Percentiles rank a stretch among this genome's conserved stretches.
phyloP scores from a whole-genome alignment of 192 early-diverging fungal species.

The Coemansia furcata region DNA sequence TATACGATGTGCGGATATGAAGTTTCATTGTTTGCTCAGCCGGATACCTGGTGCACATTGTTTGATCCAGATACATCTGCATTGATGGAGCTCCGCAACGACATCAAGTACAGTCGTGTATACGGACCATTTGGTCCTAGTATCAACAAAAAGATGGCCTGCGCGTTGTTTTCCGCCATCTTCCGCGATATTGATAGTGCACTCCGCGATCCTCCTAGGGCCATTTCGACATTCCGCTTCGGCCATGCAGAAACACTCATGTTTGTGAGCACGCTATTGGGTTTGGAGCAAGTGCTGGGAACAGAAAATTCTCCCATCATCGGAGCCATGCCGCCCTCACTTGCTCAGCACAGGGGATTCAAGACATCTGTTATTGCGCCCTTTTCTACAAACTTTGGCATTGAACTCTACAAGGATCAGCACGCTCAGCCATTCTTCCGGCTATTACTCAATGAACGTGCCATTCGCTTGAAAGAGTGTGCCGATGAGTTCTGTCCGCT shows the following conservation, averaged over 20 bases:
- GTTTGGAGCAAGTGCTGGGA: constrained; percentile 28
- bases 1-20: constrained; percentile 42
- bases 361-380: constrained; percentile 22
- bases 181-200: constrained; percentile 19
- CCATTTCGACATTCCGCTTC: constrained; percentile 37
- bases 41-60: constrained; percentile 32
- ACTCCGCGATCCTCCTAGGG: not conserved
- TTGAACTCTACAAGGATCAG: constrained; percentile 32
- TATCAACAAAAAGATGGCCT: constrained; percentile 36
- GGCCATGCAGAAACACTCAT: constrained; percentile 45
- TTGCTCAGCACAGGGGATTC: constrained; percentile 20
- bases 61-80: constrained; percentile 15
- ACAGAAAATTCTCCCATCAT: constrained; percentile 8
- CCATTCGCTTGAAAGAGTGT: constrained; percentile 19
- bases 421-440: constrained; percentile 16
- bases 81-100: constrained; percentile 38
- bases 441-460: constrained; percentile 34
- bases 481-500: constrained; percentile 20
- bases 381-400: constrained; percentile 32
- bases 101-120: constrained; percentile 37
- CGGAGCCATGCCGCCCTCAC: constrained; percentile 22
- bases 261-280: constrained; percentile 37
- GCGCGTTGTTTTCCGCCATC: constrained; percentile 24
- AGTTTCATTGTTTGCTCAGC: constrained; percentile 16
- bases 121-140: constrained; percentile 31